These are phyloP conservation scores for Ascochyta lentis DNA, from an alignment of 2,329 filamentous ascomycete genomes.

Conservation along the genomic window DNA sequence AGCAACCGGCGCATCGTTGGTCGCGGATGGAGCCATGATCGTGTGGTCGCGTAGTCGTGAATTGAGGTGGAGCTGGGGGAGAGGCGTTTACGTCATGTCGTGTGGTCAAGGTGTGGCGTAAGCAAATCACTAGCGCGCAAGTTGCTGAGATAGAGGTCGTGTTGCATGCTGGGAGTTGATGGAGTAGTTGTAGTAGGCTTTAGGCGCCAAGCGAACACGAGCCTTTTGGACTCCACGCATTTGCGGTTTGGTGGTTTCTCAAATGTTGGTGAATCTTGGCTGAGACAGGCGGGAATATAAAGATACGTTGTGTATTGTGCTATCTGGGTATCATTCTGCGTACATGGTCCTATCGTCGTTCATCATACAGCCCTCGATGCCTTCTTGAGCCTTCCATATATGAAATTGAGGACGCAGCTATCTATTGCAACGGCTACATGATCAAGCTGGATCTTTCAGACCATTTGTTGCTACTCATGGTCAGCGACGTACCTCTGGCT, in stretches of 20 bases:
- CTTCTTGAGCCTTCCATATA: background rate
- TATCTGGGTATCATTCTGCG: slow-evolving; percentile 9
- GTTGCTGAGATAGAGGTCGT: slow-evolving; percentile 17
- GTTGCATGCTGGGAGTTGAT: slow-evolving; percentile 26
- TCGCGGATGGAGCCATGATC: slow-evolving; percentile 48
- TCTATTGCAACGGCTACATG: background rate
- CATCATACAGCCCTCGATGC: background rate
- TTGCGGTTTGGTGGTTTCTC: too few relatives aligned
- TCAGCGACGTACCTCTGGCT: background rate
- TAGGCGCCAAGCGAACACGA: too few relatives aligned
- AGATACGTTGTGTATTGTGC: background rate
- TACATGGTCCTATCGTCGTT: background rate
- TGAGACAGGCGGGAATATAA: background rate
- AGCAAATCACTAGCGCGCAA: slow-evolving; percentile 24
- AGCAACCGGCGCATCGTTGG: slow-evolving; percentile 47
- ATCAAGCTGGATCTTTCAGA: slow-evolving; percentile 77
- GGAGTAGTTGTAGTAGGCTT: slow-evolving; percentile 17
- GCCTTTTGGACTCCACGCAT: too few relatives aligned
- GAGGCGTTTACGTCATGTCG: slow-evolving; percentile 37
- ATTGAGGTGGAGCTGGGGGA: slow-evolving; percentile 16
- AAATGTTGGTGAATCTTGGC: too few relatives aligned
- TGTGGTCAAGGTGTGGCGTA: slow-evolving; percentile 19
- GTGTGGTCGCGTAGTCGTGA: slow-evolving; percentile 25
- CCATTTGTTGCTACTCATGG: slow-evolving; percentile 74
- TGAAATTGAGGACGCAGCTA: too few relatives aligned